Evolutionary conservation across 768 basidiomycete species (phyloP), one percentile per base, ranked within the genome.

Genomic region (Leccinum incarnatum): DNA sequence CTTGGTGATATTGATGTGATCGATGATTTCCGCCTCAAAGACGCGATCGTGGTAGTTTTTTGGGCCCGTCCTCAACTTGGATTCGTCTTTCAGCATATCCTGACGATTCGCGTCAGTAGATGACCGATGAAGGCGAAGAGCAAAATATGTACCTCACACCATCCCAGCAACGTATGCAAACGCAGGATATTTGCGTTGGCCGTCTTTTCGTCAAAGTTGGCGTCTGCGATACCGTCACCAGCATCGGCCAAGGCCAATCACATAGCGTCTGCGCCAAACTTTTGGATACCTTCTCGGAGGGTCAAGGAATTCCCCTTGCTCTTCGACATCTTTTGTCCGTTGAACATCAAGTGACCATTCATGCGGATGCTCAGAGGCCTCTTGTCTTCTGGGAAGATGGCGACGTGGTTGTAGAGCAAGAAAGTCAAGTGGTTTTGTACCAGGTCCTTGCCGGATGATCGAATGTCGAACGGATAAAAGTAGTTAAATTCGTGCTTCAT

Each of bases 281-380:
- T 98, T 74, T 87, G 81, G 58, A 96, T 85, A 1, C 90, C 84
- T 69, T 99, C 91, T 55, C 84, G 77, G 72, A 99, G 77, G 1
- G 96, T 99, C 79, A 98, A 78, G 57, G 88, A 92, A 75, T 99
- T 99, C 12, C 96, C 97, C 48, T 89, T 95, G 72, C 89, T 91
- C 83, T 98, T 99, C 45, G 87, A 88, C 97, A 99, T 98, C 80
- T 98, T 99, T 80, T 94, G 89, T 21, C 96, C 95, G 73, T 99
- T 98, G 72, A 99, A 72, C 88, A 94, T 88, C 79, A 99, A 74
- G 71, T 98, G 95, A 0, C 97, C 97, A 69, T 99, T 99, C 48
- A 91, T 88, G 27, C 97, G 89, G 79, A 99, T 93, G 70, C 91
- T 87, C 67, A 84, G 68, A 0, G 97, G 96, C 91, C 92, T 93